Evolutionary conservation across 495 filamentous ascomycete genomes (phyloP).

Genomic region (Trichoderma parareesei): DNA sequence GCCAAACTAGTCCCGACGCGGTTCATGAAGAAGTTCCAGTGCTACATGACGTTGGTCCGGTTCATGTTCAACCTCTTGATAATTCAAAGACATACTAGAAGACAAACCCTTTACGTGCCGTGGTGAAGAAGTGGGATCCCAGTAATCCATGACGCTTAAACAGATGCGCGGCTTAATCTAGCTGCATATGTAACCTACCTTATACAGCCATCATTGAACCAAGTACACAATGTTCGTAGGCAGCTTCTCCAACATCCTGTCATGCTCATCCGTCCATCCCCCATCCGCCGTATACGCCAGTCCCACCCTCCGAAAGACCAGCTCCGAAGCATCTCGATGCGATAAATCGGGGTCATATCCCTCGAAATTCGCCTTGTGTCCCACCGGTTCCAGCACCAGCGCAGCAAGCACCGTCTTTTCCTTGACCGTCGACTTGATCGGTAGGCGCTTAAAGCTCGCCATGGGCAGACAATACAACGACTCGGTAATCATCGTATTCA

Average conservation of each 20-base stretch:
- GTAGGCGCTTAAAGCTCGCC: not conserved
- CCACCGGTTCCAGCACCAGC: not conserved
- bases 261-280: not conserved
- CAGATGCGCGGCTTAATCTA: too few relatives aligned
- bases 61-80: too few relatives aligned
- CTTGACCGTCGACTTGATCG: not conserved
- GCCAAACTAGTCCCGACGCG: too few relatives aligned
- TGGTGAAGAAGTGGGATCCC: too few relatives aligned
- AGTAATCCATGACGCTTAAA: too few relatives aligned
- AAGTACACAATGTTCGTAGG: slow-evolving; percentile 19
- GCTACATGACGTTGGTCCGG: too few relatives aligned
- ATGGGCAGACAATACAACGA: not conserved
- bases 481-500: not conserved
- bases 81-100: too few relatives aligned
- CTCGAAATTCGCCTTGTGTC: not conserved
- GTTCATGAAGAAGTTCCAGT: too few relatives aligned
- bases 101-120: too few relatives aligned
- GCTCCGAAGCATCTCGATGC: not conserved
- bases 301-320: slow-evolving; percentile 4
- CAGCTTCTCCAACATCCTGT: not conserved
- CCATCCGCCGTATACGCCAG: slow-evolving; percentile 1
- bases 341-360: not conserved
- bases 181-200: too few relatives aligned
- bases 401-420: not conserved
- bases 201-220: not conserved